Conservation (phyloP, 2,329 filamentous ascomycete genomes). For the Arachnopeziza araneosa region DNA sequence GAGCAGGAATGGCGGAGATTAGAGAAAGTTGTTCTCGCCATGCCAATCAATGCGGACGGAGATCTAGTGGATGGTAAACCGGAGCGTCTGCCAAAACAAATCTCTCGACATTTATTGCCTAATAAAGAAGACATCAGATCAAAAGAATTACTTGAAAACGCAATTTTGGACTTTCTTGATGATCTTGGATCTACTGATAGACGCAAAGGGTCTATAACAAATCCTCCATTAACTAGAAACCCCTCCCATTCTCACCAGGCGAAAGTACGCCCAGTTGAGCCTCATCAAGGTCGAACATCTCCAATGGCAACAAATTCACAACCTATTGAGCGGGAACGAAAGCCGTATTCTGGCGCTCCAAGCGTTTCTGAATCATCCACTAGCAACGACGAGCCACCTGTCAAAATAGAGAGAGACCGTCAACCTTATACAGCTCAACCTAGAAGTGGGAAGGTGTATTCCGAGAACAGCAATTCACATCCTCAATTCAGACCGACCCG, state of each 20-base stretch:
- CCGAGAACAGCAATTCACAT: conserved; percentile 29
- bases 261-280: conserved; percentile 20
- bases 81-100: conserved; percentile 72
- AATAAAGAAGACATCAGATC: conserved; percentile 48
- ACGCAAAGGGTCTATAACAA: conserved; percentile 28
- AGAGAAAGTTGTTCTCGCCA: conserved; percentile 58
- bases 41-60: conserved; percentile 56
- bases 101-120: conserved; percentile 70
- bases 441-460: conserved; percentile 52
- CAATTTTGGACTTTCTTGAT: conserved; percentile 44
- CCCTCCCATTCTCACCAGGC: conserved; percentile 21
- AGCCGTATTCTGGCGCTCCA: conserved; percentile 32
- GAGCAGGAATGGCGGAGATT: conserved; percentile 69
- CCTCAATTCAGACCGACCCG: conserved; percentile 11
- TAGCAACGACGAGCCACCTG: conserved; percentile 33
- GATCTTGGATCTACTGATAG: conserved; percentile 42
- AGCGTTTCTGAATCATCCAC: conserved; percentile 34
- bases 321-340: conserved; percentile 33
- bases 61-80: conserved; percentile 57
- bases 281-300: conserved; percentile 20
- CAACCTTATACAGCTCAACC: conserved; percentile 58
- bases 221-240: conserved; percentile 20
- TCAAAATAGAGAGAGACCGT: conserved; percentile 58
- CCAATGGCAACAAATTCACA: conserved; percentile 17
- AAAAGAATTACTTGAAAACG: conserved; percentile 54